phyloP scores from a whole-genome alignment of 169 alveolate species.

The Eimeria tenella region DNA sequence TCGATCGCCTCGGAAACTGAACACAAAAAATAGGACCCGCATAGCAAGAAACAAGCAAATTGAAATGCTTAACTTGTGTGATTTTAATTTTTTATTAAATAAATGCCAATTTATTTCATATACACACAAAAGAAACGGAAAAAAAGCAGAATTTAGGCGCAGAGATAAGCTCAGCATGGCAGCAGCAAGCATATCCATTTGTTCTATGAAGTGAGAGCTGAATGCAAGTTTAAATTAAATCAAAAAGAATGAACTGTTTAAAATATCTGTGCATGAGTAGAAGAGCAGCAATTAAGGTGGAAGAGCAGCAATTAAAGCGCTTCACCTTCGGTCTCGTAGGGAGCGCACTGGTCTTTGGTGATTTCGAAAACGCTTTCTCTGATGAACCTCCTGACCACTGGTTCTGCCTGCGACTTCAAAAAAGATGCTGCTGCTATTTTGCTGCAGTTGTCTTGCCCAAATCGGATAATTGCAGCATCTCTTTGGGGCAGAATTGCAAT shows the following conservation, averaged over 20 bases:
- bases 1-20: background rate
- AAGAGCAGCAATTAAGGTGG: background rate
- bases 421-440: constrained; percentile 1
- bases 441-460: background rate
- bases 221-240: too few relatives aligned
- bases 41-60: too few relatives aligned
- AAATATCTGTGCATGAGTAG: background rate
- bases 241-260: too few relatives aligned
- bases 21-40: background rate
- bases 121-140: too few relatives aligned
- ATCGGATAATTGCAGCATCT: background rate
- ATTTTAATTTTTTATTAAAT: too few relatives aligned
- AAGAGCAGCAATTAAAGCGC: background rate
- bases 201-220: too few relatives aligned
- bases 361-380: background rate
- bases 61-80: too few relatives aligned
- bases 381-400: background rate
- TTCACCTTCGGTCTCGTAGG: constrained; percentile 9
- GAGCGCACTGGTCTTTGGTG: background rate
- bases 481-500: background rate
- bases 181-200: too few relatives aligned
- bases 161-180: too few relatives aligned
- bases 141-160: too few relatives aligned
- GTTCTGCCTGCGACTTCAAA: background rate
- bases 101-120: too few relatives aligned